Conservation (phyloP, 768 basidiomycete species). For the Paxillus ammoniavirescens region DNA sequence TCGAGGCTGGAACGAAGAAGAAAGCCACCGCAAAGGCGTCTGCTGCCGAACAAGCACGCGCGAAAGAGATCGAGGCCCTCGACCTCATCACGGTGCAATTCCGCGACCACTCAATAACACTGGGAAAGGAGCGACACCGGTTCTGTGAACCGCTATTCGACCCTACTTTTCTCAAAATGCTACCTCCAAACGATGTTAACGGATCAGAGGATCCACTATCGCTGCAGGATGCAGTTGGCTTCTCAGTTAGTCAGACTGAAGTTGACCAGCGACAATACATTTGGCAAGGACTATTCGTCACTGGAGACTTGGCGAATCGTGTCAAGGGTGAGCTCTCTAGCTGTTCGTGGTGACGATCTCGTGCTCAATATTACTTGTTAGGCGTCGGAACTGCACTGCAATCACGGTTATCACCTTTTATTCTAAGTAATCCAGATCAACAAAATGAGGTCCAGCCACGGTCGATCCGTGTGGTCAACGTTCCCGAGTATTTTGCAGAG, state of each 20-base stretch:
- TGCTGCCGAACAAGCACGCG: conserved; percentile 78
- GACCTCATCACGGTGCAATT: conserved; percentile 80
- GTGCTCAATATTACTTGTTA: conserved; percentile 23
- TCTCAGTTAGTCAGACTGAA: conserved; percentile 59
- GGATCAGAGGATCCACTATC: conserved; percentile 32
- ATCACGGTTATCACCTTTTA: conserved; percentile 64
- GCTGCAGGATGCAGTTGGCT: conserved; percentile 67
- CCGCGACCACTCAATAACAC: conserved; percentile 62
- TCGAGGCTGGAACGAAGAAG: conserved; percentile 82
- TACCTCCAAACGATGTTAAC: conserved; percentile 29
- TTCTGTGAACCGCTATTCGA: conserved; percentile 92
- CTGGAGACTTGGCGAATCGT: conserved; percentile 69
- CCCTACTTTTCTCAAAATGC: conserved; percentile 50
- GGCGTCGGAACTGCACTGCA: conserved; percentile 69
- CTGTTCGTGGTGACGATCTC: background rate
- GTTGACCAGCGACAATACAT: conserved; percentile 67
- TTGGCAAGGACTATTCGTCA: conserved; percentile 79
- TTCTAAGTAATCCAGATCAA: conserved; percentile 59
- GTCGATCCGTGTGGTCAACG: conserved; percentile 54
- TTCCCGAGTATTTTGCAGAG: conserved; percentile 91
- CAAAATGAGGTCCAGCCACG: conserved; percentile 73
- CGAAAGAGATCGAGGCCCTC: conserved; percentile 77
- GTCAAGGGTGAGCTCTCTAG: conserved; percentile 57
- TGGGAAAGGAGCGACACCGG: conserved; percentile 87
- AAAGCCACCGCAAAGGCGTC: conserved; percentile 68